Evolutionary conservation across 129 eudicot genomes (phyloP).

Genomic region (Tagetes patula): DNA sequence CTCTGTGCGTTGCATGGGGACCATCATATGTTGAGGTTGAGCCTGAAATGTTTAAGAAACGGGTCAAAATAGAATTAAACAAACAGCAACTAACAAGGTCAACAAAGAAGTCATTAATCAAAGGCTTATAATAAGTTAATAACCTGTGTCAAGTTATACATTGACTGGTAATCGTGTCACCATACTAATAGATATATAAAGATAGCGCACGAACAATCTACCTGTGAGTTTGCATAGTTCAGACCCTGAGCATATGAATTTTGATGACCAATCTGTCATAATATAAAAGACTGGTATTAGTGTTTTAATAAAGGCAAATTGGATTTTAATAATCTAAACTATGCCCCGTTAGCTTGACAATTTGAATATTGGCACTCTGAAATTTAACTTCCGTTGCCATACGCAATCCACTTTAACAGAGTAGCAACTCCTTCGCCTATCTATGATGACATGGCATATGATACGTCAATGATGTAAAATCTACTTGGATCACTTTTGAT

Average conservation of each 20-base stretch:
- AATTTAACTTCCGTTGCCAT: no score
- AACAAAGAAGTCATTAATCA: neutral
- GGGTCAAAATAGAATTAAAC: constrained; percentile 17
- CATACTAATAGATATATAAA: neutral
- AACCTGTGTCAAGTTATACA: neutral
- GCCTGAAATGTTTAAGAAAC: constrained; percentile 30
- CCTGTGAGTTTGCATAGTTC: constrained; percentile 71
- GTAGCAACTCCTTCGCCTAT: no score
- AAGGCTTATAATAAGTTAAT: neutral
- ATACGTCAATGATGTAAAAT: no score
- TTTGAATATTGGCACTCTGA: no score
- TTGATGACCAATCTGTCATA: constrained; percentile 51
- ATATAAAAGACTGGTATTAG: neutral
- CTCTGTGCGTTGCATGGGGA: constrained; percentile 55
- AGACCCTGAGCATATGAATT: constrained; percentile 59
- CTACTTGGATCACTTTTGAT: neutral
- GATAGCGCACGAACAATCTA: constrained; percentile 19
- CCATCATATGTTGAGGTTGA: constrained; percentile 63
- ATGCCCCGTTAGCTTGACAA: no score
- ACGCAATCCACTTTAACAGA: no score
- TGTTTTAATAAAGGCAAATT: neutral
- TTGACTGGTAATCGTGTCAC: neutral
- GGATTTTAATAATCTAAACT: no score
- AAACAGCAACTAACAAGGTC: neutral
- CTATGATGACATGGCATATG: no score